A percentile compares a stretch with the other conserved stretches of the same genome.
phyloP scores from a whole-genome alignment of 495 filamentous ascomycete genomes.

The Cercophora sp. region DNA sequence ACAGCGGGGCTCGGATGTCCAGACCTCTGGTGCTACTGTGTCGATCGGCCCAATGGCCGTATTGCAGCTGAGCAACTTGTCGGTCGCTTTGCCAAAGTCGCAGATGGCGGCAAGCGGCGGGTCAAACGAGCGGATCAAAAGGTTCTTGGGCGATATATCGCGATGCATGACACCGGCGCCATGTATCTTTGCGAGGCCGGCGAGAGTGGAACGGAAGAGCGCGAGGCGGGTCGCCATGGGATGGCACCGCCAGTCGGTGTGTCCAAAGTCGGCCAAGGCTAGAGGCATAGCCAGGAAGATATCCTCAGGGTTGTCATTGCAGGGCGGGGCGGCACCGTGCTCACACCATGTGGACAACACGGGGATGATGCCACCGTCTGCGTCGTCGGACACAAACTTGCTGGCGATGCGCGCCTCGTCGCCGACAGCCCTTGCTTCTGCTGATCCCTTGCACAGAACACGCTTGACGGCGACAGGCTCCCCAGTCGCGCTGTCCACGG shows the following conservation, averaged over 20 bases:
- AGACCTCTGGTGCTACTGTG: slow-evolving; percentile 6
- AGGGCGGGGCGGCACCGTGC: not conserved
- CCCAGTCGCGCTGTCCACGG: slow-evolving; percentile 1
- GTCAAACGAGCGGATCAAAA: not conserved
- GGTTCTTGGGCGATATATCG: slow-evolving; percentile 10
- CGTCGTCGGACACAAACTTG: not conserved
- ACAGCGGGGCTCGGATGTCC: not conserved
- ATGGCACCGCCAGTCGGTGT: not conserved
- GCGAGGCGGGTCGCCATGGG: not conserved
- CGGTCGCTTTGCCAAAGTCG: slow-evolving; percentile 8
- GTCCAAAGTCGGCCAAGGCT: slow-evolving; percentile 2
- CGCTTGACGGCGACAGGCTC: slow-evolving; percentile 10
- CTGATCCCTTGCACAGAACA: not conserved
- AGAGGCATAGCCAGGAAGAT: slow-evolving; percentile 10
- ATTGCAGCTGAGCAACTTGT: not conserved
- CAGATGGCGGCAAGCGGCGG: slow-evolving; percentile 9
- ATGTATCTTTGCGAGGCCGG: slow-evolving; percentile 3
- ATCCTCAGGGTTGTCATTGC: slow-evolving; percentile 4
- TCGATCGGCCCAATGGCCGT: slow-evolving; percentile 7
- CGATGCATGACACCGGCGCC: slow-evolving; percentile 5
- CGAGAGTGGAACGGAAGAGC: slow-evolving; percentile 2
- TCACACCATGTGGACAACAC: slow-evolving; percentile 2
- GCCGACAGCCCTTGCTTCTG: not conserved
- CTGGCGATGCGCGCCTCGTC: not conserved
- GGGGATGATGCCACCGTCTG: not conserved